Evolutionary conservation across 768 basidiomycete genomes (phyloP).

Genomic region (Suillus paluster): DNA sequence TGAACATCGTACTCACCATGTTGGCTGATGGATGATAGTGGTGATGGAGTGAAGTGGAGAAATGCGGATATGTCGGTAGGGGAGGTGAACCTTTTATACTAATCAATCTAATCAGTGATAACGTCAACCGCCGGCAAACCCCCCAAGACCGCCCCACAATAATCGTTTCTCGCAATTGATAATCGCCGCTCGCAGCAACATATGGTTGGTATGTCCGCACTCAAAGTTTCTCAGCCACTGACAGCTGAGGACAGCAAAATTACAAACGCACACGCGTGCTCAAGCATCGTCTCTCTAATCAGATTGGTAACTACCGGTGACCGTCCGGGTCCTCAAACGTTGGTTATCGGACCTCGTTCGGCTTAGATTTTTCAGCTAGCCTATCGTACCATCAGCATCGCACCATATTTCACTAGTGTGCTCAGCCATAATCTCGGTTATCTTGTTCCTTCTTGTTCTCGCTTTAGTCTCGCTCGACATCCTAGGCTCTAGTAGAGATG

Average conservation of each 20-base stretch:
- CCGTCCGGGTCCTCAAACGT: constrained; percentile 6
- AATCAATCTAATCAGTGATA: constrained; percentile 6
- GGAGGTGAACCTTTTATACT: constrained; percentile 29
- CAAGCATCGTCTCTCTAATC: constrained; percentile 1
- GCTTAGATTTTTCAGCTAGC: constrained; percentile 2
- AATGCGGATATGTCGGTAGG: constrained; percentile 5
- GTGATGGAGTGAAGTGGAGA: constrained; percentile 12
- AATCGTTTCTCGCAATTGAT: neutral
- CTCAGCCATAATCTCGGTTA: neutral
- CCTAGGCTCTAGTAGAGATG: neutral
- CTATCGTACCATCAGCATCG: constrained; percentile 7
- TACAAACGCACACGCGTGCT: constrained; percentile 14
- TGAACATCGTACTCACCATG: constrained; percentile 27
- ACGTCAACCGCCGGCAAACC: neutral
- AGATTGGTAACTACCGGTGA: neutral
- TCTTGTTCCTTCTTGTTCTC: neutral
- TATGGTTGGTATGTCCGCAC: neutral
- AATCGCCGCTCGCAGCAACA: neutral
- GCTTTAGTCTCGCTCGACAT: neutral
- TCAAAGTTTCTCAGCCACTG: neutral
- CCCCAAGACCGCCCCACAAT: neutral
- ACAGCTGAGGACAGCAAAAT: neutral
- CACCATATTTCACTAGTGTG: constrained; percentile 5
- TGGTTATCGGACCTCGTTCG: constrained; percentile 15
- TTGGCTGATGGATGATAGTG: constrained; percentile 11